A percentile compares a stretch with the other conserved stretches of the same genome.
Evolutionary conservation across 78 protist species (phyloP).

Genomic region (Emiliania huxleyi): DNA sequence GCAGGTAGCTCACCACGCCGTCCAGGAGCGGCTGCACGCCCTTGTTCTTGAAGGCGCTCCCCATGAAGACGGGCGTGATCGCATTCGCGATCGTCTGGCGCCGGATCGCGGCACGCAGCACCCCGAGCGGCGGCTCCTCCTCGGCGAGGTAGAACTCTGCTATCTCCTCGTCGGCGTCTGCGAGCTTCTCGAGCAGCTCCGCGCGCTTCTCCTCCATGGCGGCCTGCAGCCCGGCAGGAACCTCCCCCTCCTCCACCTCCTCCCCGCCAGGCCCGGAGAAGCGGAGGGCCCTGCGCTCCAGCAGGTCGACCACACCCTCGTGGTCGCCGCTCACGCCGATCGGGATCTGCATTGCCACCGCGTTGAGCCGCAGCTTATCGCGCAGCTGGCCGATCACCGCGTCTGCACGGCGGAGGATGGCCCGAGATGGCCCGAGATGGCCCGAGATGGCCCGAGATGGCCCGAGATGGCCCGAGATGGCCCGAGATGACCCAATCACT

Average conservation of each 20-base stretch:
- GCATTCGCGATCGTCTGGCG: conserved; percentile 54
- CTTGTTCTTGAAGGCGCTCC: conserved; percentile 90
- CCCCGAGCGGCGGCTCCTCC: not conserved
- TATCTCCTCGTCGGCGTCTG: conserved; percentile 72
- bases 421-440: too few species aligned
- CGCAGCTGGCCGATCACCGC: conserved; percentile 55
- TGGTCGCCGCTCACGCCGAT: conserved; percentile 68
- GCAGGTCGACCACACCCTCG: conserved; percentile 84
- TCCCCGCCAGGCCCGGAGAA: conserved; percentile 65
- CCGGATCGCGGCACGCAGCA: conserved; percentile 62
- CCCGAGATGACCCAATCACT: too few species aligned
- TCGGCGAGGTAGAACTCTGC: conserved; percentile 50
- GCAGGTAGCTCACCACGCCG: conserved; percentile 79
- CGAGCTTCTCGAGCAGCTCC: conserved; percentile 56
- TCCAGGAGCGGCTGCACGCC: conserved; percentile 94
- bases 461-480: too few species aligned
- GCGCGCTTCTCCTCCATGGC: not conserved
- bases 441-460: too few species aligned
- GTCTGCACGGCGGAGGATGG: too few species aligned
- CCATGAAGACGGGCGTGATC: conserved; percentile 86
- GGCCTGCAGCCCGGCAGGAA: conserved; percentile 51
- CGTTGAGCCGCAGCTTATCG: conserved; percentile 79
- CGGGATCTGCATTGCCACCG: conserved; percentile 72
- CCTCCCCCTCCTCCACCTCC: not conserved
- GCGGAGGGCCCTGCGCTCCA: conserved; percentile 54